Evolutionary conservation across 495 filamentous ascomycete genomes (phyloP), one percentile per base, ranked within the genome.

Genomic region (Podospora fimiseda): DNA sequence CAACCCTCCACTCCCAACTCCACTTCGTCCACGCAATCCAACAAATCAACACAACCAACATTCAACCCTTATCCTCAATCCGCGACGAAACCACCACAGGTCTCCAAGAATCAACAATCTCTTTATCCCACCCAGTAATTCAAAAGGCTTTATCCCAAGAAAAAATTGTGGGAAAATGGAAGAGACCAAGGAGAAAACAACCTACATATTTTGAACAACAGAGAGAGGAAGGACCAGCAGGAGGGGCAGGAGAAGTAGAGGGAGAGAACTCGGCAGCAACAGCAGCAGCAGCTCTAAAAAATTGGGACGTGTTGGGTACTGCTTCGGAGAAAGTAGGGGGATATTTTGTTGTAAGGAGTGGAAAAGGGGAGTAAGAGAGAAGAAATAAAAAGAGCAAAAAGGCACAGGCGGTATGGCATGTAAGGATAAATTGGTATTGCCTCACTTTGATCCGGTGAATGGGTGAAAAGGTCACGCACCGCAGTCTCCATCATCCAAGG

Each of bases 11-110:
- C 40, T 82, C 88, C 9, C 93, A 99, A 60, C 79, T 99, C 0
- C 84, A 89, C 60, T 97, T 99, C 60, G 89, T 97, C 37, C 80
- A 78, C 50, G 81, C 86, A 49, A 85, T 97, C 24, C 90, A 93
- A 56, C 78, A 92, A 70, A 91, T 89, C 1, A 3, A 21, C 44
- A 5, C 27, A 33, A 64, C 69, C 0, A 83, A 76, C 1, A 75
- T 96, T 1, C 71, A 79, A 44, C 90, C 93, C 0, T 65, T 97
- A 27, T 74, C 79, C 38, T 81, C 81, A 48, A 86, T 99, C 48
- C 80, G 89, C 23, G 94, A 97, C 67, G 90, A 97, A 70, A 90
- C 79, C 0, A 59, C 65, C 33, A 57, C 60, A 2, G 71, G 72
- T 2, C 39, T 72, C 15, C 57, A 56, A 3, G 77, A 78, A 47